Percentiles rank a stretch among this genome's conserved stretches.
Conservation (phyloP, 2,329 filamentous ascomycete species). For the Hypoxylon sp. region DNA sequence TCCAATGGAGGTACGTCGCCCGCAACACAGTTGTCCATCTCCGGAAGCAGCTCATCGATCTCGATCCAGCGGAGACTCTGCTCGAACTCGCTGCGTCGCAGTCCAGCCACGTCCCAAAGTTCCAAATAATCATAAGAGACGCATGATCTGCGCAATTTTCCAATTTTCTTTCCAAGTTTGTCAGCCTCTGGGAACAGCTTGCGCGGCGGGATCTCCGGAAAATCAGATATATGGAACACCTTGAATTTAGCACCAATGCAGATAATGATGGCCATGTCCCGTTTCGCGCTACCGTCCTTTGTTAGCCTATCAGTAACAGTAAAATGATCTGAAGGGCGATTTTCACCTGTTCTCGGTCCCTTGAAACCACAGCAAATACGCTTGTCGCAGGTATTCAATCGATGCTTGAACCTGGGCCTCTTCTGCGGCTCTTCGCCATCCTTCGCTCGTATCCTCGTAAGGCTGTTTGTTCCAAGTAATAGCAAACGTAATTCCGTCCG, state of each 20-base stretch:
- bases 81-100: background rate
- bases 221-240: background rate
- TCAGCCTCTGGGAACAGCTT: background rate
- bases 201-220: background rate
- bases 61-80: background rate
- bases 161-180: background rate
- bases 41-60: background rate
- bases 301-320: background rate
- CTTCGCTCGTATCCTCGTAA: background rate
- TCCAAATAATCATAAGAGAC: background rate
- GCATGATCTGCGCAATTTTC: background rate
- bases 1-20: background rate
- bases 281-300: background rate
- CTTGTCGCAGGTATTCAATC: background rate
- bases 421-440: background rate
- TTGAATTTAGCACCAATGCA: background rate
- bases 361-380: background rate
- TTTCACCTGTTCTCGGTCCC: background rate
- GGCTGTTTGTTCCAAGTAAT: background rate
- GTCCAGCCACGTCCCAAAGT: background rate
- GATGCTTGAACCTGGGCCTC: background rate
- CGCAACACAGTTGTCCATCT: background rate
- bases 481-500: background rate
- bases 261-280: background rate
- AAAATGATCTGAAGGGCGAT: background rate